phyloP scores from a whole-genome alignment of 2,329 filamentous ascomycete species.

The Cercospora zeae-maydis region DNA sequence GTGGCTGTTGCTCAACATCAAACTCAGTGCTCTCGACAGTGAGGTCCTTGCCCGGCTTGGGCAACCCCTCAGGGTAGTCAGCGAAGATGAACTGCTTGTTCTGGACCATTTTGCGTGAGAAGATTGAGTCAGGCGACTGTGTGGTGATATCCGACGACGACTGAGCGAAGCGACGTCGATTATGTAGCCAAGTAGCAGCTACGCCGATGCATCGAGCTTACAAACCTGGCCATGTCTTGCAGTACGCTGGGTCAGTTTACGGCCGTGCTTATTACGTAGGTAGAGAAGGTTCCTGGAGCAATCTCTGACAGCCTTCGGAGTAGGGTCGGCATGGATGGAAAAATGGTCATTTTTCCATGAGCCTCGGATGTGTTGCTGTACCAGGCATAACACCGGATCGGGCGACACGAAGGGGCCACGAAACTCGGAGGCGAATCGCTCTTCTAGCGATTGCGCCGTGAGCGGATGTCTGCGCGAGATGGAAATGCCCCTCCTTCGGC shows the following conservation, averaged over 20 bases:
- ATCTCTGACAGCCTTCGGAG: constrained; percentile 1
- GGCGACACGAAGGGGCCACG: not conserved
- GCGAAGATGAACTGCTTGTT: constrained; percentile 79
- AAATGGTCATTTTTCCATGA: not conserved
- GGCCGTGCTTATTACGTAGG: constrained; percentile 2
- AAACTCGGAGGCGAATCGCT: not conserved
- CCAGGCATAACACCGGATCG: not conserved
- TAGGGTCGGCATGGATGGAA: not conserved
- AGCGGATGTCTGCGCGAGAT: not conserved
- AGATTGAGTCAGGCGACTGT: not conserved
- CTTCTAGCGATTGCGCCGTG: constrained; percentile 1
- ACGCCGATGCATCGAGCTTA: constrained; percentile 1
- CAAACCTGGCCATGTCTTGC: not conserved
- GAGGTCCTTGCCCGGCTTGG: constrained; percentile 68
- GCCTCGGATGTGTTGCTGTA: constrained; percentile 12
- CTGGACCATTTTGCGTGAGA: constrained; percentile 46
- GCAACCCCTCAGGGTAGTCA: constrained; percentile 61
- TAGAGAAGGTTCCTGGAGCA: constrained; percentile 2
- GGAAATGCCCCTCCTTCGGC: constrained; percentile 15
- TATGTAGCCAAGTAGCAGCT: not conserved
- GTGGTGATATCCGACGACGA: not conserved
- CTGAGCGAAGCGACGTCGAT: not conserved
- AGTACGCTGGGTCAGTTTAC: not conserved
- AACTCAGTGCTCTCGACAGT: constrained; percentile 63
- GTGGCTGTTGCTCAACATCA: constrained; percentile 60